These are phyloP conservation scores for Cochlearia excelsa DNA, from an alignment of 345 rosid species.

Conservation along the genomic window DNA sequence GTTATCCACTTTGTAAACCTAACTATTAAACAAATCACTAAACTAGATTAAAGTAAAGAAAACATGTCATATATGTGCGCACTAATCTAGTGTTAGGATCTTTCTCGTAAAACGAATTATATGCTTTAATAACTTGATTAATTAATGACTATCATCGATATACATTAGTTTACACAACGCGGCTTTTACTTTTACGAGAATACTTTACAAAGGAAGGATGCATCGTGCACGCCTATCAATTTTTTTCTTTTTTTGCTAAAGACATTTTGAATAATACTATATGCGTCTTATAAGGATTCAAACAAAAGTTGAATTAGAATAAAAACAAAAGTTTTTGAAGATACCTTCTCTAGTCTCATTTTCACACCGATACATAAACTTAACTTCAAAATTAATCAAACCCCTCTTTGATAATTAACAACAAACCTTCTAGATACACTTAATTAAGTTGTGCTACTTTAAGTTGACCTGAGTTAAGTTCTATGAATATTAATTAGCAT, in stretches of 20 bases:
- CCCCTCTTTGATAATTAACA: constrained; percentile 6
- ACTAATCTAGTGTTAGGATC: too few relatives aligned
- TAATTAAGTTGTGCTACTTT: not conserved
- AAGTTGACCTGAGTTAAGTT: not conserved
- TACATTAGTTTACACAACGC: constrained; percentile 27
- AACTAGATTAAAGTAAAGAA: not conserved
- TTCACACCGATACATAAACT: constrained; percentile 28
- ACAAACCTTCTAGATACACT: constrained; percentile 24
- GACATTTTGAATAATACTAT: constrained; percentile 16
- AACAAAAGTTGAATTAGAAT: not conserved
- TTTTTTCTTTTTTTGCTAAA: too few relatives aligned
- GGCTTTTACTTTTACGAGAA: constrained; percentile 12
- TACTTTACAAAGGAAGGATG: not conserved
- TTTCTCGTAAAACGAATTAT: constrained; percentile 11
- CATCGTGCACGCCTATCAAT: constrained; percentile 14
- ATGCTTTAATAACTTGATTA: not conserved
- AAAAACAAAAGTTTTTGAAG: not conserved
- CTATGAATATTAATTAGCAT: too few relatives aligned
- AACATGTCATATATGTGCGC: not conserved
- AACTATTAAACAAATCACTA: too few relatives aligned
- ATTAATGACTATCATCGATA: constrained; percentile 1
- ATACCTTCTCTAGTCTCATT: constrained; percentile 31
- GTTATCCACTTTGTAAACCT: not conserved
- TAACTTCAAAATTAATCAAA: constrained; percentile 1
- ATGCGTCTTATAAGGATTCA: not conserved